These are phyloP conservation scores for Exserohilum turcica DNA, from an alignment of 2,329 filamentous ascomycete genomes.

Conservation along the genomic window DNA sequence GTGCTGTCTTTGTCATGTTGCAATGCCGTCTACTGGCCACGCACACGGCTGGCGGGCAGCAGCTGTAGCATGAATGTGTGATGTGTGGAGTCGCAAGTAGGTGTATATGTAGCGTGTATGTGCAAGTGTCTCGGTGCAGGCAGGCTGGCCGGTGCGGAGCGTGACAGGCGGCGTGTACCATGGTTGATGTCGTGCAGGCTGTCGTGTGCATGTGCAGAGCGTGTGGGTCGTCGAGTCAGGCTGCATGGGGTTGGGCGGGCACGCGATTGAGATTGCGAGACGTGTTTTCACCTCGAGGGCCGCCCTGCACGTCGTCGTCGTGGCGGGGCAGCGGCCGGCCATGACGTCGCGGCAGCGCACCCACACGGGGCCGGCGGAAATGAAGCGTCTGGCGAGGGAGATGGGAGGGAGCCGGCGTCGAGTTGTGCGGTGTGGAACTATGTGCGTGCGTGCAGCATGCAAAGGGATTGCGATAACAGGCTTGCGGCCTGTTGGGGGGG, in stretches of 20 bases:
- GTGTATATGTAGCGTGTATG: background rate
- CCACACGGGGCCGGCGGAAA: slow-evolving; percentile 3
- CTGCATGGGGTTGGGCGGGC: background rate
- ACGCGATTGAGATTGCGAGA: slow-evolving; percentile 11
- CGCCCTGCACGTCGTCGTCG: background rate
- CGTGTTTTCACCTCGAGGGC: background rate
- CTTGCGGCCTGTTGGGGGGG: no score
- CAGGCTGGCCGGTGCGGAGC: background rate
- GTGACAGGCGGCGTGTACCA: slow-evolving; percentile 5
- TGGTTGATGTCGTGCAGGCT: slow-evolving; percentile 19
- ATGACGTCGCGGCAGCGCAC: background rate
- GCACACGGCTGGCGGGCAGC: no score
- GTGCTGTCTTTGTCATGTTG: no score
- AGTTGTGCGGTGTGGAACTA: background rate
- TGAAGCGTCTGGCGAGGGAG: no score
- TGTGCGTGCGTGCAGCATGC: slow-evolving; percentile 6
- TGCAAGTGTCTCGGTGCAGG: background rate
- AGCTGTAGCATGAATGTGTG: no score
- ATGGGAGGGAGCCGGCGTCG: no score
- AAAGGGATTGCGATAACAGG: slow-evolving; percentile 5
- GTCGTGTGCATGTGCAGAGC: slow-evolving; percentile 1
- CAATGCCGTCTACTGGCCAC: no score
- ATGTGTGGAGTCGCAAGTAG: background rate
- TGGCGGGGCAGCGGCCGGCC: background rate
- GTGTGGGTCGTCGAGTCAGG: slow-evolving; percentile 5